Percentiles rank a stretch among this genome's conserved stretches.
phyloP scores from a whole-genome alignment of 768 basidiomycete species.

The Coprinellus micaceus region DNA sequence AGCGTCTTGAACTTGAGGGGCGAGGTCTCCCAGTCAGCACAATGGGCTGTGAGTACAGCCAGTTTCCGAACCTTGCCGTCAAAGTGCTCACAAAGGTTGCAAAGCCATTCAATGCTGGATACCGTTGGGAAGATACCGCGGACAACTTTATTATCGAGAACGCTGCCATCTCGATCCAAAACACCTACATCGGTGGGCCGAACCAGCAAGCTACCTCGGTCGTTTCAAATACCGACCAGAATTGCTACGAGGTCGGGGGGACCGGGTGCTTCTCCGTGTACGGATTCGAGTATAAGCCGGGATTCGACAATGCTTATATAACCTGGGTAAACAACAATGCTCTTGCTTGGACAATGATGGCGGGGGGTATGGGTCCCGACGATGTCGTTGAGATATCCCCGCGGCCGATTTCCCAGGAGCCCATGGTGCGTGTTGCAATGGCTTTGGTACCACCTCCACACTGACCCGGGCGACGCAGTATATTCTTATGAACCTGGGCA shows the following conservation, averaged over 20 bases:
- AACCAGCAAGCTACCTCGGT: conserved; percentile 81
- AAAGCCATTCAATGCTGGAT: conserved; percentile 74
- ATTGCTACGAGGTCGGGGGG: conserved; percentile 58
- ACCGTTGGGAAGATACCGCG: conserved; percentile 62
- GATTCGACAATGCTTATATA: conserved; percentile 76
- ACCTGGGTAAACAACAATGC: conserved; percentile 75
- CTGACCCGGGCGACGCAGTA: conserved; percentile 44
- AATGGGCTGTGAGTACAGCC: conserved; percentile 63
- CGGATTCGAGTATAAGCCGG: conserved; percentile 68
- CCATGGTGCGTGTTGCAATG: conserved; percentile 57
- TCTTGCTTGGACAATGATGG: conserved; percentile 72
- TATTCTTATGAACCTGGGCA: conserved; percentile 77
- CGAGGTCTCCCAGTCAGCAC: conserved; percentile 80
- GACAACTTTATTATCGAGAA: conserved; percentile 57
- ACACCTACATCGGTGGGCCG: conserved; percentile 63
- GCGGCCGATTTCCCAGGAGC: conserved; percentile 75
- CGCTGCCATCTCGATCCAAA: conserved; percentile 49
- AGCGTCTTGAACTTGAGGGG: conserved; percentile 41
- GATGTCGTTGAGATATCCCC: conserved; percentile 52
- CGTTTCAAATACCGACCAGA: conserved; percentile 60
- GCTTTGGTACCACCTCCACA: background rate
- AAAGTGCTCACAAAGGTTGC: background rate
- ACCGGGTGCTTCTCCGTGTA: conserved; percentile 66
- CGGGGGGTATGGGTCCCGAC: conserved; percentile 64
- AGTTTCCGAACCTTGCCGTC: background rate